Evolutionary conservation across 371 early-diverging fungal species (phyloP).

Genomic region (Chytridiales sp.): DNA sequence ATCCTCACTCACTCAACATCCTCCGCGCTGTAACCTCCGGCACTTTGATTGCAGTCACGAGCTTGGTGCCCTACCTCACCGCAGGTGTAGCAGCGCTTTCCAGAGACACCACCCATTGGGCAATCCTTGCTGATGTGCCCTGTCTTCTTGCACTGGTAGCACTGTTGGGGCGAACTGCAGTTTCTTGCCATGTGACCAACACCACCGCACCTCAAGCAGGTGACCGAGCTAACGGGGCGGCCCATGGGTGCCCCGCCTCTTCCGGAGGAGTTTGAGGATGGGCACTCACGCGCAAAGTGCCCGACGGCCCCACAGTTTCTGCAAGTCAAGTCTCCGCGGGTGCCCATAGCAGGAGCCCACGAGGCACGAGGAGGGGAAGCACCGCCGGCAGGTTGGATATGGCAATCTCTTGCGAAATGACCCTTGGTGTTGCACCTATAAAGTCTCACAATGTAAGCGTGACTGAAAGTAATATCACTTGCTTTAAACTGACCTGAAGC

Average conservation of each 20-base stretch:
- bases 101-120: background rate
- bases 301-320: conserved; percentile 6
- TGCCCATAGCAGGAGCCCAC: background rate
- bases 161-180: background rate
- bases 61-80: background rate
- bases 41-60: background rate
- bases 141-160: background rate
- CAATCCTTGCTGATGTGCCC: background rate
- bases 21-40: too few species aligned
- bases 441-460: background rate
- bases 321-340: background rate
- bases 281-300: conserved; percentile 5
- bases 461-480: background rate
- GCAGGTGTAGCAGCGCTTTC: background rate
- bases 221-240: background rate
- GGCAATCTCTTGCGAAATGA: background rate
- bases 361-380: background rate
- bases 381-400: background rate
- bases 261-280: background rate
- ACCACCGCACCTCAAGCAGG: background rate
- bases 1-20: too few species aligned
- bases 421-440: background rate
- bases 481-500: background rate
- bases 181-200: background rate
- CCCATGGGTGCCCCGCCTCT: background rate